Percentiles rank a stretch among this genome's conserved stretches.
Evolutionary conservation across 2,329 filamentous ascomycete species (phyloP).

Genomic region (Acrocalymma vagum): DNA sequence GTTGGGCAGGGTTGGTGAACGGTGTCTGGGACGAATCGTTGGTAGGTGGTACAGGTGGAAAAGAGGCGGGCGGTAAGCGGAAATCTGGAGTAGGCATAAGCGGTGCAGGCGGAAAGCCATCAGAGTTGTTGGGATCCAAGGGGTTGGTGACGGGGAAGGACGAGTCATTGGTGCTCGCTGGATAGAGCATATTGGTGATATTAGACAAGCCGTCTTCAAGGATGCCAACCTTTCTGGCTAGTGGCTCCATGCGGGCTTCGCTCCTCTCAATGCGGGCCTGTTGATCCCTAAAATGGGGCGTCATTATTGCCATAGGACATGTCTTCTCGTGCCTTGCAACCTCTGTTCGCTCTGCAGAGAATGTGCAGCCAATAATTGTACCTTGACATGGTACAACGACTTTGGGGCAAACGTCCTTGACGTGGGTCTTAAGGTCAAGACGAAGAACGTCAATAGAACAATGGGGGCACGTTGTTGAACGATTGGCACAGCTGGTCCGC

Average conservation of each 20-base stretch:
- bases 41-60: constrained; percentile 35
- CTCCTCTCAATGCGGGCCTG: constrained; percentile 53
- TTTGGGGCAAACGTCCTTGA: constrained; percentile 51
- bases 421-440: constrained; percentile 52
- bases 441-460: constrained; percentile 53
- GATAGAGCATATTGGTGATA: constrained; percentile 53
- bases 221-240: constrained; percentile 54
- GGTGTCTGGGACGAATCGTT: constrained; percentile 27
- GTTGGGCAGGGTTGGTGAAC: constrained; percentile 27
- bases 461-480: constrained; percentile 53
- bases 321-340: constrained; percentile 50
- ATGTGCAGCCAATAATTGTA: constrained; percentile 53
- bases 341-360: constrained; percentile 47
- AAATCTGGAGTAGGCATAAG: constrained; percentile 42
- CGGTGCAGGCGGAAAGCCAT: constrained; percentile 42
- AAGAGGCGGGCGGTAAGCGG: constrained; percentile 42
- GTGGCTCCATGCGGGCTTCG: constrained; percentile 52
- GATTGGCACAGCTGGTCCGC: constrained; percentile 60
- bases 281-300: constrained; percentile 54
- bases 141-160: constrained; percentile 43
- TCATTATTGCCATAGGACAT: constrained; percentile 57
- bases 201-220: constrained; percentile 54
- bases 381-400: constrained; percentile 55
- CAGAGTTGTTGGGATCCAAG: constrained; percentile 40
- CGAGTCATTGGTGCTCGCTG: constrained; percentile 38